Percentiles rank a stretch among this genome's conserved stretches.
Conservation (phyloP, 192 early-diverging fungal species). For the Backusella macrospora region DNA sequence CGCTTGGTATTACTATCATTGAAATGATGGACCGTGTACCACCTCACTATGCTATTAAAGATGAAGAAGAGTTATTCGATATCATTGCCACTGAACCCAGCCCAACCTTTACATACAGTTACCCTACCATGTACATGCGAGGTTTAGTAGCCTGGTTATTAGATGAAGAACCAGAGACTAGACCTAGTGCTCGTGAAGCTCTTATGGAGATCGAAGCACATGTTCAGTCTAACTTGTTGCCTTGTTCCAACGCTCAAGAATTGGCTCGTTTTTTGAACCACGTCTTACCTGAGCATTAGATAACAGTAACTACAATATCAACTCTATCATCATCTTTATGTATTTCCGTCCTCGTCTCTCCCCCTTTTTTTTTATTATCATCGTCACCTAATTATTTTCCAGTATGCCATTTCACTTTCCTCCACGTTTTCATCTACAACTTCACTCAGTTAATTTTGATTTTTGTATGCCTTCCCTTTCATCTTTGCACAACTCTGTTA, state of each 20-base stretch:
- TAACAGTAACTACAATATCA: neutral
- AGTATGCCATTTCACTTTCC: neutral
- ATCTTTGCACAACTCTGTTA: neutral
- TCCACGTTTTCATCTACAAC: neutral
- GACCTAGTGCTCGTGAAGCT: constrained; percentile 42
- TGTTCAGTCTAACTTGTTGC: constrained; percentile 36
- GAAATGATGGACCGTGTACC: constrained; percentile 55
- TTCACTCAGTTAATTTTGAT: neutral
- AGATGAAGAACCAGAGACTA: constrained; percentile 38
- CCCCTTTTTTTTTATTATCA: neutral
- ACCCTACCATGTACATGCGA: constrained; percentile 47
- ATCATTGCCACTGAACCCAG: constrained; percentile 40
- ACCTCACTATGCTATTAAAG: constrained; percentile 49
- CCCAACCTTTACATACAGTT: constrained; percentile 46
- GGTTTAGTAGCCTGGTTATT: constrained; percentile 47
- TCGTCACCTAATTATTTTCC: neutral
- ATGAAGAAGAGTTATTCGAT: constrained; percentile 47
- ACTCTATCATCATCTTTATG: neutral
- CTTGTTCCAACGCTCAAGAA: constrained; percentile 32
- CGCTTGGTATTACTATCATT: constrained; percentile 54
- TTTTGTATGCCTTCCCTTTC: constrained; percentile 11
- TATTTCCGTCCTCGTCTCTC: neutral
- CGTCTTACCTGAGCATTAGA: constrained; percentile 37
- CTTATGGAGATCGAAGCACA: constrained; percentile 44
- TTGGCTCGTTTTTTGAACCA: constrained; percentile 33